A percentile compares a stretch with the other conserved stretches of the same genome.
These are phyloP conservation scores for Aspergillus proliferans DNA, from an alignment of 2,329 filamentous ascomycete genomes.

Conservation along the genomic window DNA sequence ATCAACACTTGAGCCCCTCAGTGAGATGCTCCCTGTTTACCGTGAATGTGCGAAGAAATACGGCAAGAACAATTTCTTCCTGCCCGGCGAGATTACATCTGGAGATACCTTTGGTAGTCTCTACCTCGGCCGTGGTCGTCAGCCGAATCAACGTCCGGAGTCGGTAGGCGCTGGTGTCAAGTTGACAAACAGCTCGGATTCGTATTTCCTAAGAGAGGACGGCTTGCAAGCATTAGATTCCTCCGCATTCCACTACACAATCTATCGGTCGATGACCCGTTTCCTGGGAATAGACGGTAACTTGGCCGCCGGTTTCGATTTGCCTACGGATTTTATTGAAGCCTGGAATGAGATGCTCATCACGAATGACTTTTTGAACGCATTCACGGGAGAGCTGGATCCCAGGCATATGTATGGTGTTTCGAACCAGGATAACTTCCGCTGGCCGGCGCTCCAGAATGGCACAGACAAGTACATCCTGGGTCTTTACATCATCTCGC, in stretches of 20 bases:
- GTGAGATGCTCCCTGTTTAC: slow-evolving; percentile 52
- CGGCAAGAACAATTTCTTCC: slow-evolving; percentile 59
- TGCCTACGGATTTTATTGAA: slow-evolving; percentile 49
- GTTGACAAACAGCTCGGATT: slow-evolving; percentile 39
- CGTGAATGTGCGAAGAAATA: slow-evolving; percentile 50
- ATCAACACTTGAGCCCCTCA: slow-evolving; percentile 56
- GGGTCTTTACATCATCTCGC: slow-evolving; percentile 53
- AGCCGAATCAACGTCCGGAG: slow-evolving; percentile 47
- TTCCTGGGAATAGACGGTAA: slow-evolving; percentile 57
- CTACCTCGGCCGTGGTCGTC: slow-evolving; percentile 57
- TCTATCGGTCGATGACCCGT: slow-evolving; percentile 57
- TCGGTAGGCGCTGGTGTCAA: slow-evolving; percentile 45
- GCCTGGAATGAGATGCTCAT: slow-evolving; percentile 53
- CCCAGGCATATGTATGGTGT: slow-evolving; percentile 60
- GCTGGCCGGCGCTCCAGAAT: slow-evolving; percentile 55
- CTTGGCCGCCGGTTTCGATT: slow-evolving; percentile 48
- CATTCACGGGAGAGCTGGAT: slow-evolving; percentile 56
- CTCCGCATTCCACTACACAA: slow-evolving; percentile 58
- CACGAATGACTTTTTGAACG: slow-evolving; percentile 56
- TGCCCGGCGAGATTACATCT: slow-evolving; percentile 58
- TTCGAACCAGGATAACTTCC: slow-evolving; percentile 61
- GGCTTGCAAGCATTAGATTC: slow-evolving; percentile 52
- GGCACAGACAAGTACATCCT: slow-evolving; percentile 54
- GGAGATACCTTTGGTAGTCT: slow-evolving; percentile 56
- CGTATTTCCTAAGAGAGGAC: slow-evolving; percentile 48